Base-by-base conservation (phyloP, 2,329 filamentous ascomycete species). In the Claviceps sp. region DNA sequence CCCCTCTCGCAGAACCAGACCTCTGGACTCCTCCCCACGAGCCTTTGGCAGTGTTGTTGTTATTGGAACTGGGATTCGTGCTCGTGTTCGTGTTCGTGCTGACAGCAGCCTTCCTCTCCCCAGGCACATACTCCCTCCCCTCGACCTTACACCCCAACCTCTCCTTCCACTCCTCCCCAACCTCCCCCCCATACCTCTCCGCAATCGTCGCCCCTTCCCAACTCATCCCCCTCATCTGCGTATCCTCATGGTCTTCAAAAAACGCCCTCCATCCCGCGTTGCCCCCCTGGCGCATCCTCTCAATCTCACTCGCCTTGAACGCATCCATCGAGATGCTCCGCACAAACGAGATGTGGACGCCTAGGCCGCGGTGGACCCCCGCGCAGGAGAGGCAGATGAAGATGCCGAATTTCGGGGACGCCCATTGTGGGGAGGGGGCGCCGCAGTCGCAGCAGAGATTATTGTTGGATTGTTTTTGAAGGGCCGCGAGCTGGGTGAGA, bases 371-470 rank as follows among this genome's bases (percentile, higher is more conserved):
- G 72, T 98, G 93, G 50, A 93, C 87, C 60, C 93, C 93, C 37
- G 90, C 91, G 74, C 93, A 98, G 57, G 85, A 88, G 50, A 98
- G 82, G 71, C 93, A 98, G 77, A 98, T 96, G 74, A 98, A 98
- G 68, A 95, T 88, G 65, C 91, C 91, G 66, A 98, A 95, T 71
- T 98, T 98, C 58, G 93, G 93, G 40, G 89, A 78, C 60, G 93
- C 91, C 93, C 93, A 98, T 85, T 98, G 93, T 56, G 93, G 93
- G 61, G 89, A 94, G 22, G 93, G 91, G 45, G 93, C 91, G 65
- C 84, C 84, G 76, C 93, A 98, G 72, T 98, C 93, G 73, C 90
- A 91, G 74, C 93, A 98, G 62, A 81, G 72, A 66, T 87, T 89
- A 71, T 98, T 98, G 60, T 84, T 83, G 60, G 89, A 85, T 60